A percentile compares a stretch with the other conserved stretches of the same genome.
phyloP scores from a whole-genome alignment of 2,329 filamentous ascomycete species.

The Calonectria naviculata region DNA sequence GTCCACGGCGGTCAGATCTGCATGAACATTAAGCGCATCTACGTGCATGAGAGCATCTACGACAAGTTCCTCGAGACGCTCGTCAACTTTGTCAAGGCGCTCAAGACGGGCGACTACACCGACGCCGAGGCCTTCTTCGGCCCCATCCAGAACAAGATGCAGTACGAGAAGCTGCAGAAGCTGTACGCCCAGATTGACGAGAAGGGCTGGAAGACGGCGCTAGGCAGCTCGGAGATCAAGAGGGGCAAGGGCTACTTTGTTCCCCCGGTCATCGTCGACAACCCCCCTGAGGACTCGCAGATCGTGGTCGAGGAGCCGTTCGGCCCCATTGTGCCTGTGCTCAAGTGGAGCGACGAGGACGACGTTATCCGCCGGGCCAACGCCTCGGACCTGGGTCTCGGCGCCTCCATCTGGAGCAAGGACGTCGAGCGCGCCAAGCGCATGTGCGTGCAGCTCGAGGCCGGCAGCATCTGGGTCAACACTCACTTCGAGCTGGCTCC shows the following conservation, averaged over 20 bases:
- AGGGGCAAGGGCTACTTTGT: conserved; percentile 63
- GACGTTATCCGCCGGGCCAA: conserved; percentile 70
- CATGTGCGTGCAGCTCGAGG: conserved; percentile 65
- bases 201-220: conserved; percentile 54
- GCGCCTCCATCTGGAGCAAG: conserved; percentile 67
- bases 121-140: conserved; percentile 58
- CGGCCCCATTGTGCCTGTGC: conserved; percentile 71
- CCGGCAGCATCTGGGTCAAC: conserved; percentile 72
- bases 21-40: conserved; percentile 65
- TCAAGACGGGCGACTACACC: conserved; percentile 58
- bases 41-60: conserved; percentile 70
- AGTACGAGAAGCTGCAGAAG: conserved; percentile 54
- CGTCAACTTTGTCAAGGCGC: conserved; percentile 35
- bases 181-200: conserved; percentile 61
- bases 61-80: conserved; percentile 59
- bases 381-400: conserved; percentile 62
- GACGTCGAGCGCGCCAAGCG: conserved; percentile 61
- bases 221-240: conserved; percentile 33
- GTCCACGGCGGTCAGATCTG: conserved; percentile 62
- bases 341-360: conserved; percentile 70
- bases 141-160: conserved; percentile 70
- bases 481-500: conserved; percentile 52
- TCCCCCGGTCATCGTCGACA: conserved; percentile 69
- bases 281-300: conserved; percentile 65
- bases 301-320: conserved; percentile 67